Evolutionary conservation across 1,284 basidiomycete species (phyloP).

Genomic region (Ganoderma leucocontextum): DNA sequence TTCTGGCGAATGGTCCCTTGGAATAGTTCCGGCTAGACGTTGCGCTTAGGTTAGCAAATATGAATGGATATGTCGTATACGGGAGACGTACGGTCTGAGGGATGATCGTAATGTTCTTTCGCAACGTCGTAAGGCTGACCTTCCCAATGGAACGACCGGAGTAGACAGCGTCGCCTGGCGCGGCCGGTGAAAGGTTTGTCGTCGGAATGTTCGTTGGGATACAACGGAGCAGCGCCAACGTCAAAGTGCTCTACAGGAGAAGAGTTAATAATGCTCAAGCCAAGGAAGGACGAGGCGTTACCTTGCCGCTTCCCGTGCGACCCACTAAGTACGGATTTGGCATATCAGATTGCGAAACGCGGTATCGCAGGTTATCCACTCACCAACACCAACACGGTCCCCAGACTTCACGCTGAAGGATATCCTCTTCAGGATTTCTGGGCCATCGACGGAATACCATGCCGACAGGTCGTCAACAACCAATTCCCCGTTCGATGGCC

Average conservation of each 20-base stretch:
- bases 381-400: constrained; percentile 58
- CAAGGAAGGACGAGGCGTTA: constrained; percentile 29
- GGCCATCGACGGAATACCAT: constrained; percentile 58
- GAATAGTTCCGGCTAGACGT: constrained; percentile 66
- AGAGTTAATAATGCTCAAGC: background rate
- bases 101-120: constrained; percentile 57
- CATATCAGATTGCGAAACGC: constrained; percentile 46
- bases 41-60: constrained; percentile 27
- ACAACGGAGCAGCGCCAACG: constrained; percentile 52
- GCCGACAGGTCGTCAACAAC: constrained; percentile 66
- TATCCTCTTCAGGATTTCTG: constrained; percentile 54
- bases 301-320: constrained; percentile 80
- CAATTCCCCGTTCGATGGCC: constrained; percentile 78
- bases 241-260: constrained; percentile 54
- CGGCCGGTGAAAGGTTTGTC: constrained; percentile 36
- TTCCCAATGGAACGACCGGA: constrained; percentile 43
- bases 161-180: constrained; percentile 45
- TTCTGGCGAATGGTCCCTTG: constrained; percentile 65
- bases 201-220: constrained; percentile 45
- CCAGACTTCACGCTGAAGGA: constrained; percentile 56
- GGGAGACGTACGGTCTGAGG: constrained; percentile 45
- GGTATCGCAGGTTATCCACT: background rate
- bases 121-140: constrained; percentile 67
- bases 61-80: constrained; percentile 44
- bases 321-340: constrained; percentile 58